A percentile compares a stretch with the other conserved stretches of the same genome.
phyloP scores from a whole-genome alignment of 495 filamentous ascomycete genomes.

The Talaromyces thailandensis region DNA sequence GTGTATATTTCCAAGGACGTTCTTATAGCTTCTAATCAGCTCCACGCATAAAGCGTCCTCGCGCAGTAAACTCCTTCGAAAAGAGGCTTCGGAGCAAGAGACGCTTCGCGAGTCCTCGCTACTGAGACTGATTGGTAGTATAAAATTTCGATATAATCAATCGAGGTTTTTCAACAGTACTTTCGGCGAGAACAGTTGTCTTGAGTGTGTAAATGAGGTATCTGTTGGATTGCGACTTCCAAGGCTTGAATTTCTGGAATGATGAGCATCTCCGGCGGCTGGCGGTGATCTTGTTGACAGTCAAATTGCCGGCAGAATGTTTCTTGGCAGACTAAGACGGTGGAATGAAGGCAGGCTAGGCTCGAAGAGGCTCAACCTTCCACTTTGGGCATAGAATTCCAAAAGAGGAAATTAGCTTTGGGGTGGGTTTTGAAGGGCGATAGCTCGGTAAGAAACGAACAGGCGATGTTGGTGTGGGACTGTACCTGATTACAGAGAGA shows the following conservation, averaged over 20 bases:
- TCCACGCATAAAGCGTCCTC: not conserved
- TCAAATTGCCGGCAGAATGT: not conserved
- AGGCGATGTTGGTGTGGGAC: no score
- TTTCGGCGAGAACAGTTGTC: not conserved
- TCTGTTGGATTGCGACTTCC: not conserved
- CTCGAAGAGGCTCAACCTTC: not conserved
- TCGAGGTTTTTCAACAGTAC: not conserved
- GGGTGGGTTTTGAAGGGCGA: not conserved
- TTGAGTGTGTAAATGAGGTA: not conserved
- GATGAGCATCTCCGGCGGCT: not conserved
- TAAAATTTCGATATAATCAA: not conserved
- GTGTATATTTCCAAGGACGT: not conserved
- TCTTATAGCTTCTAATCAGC: not conserved
- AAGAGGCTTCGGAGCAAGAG: not conserved
- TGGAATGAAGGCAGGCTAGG: not conserved
- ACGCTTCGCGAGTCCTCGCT: not conserved
- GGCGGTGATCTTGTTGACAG: not conserved
- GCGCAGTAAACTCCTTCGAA: not conserved
- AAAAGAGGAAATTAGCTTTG: not conserved
- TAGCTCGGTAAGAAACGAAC: not conserved
- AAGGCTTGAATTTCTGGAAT: not conserved
- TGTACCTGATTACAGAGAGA: no score
- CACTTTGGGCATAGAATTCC: not conserved
- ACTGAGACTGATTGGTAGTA: not conserved
- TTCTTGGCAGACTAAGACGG: not conserved